phyloP scores from a whole-genome alignment of 2,329 filamentous ascomycete genomes.

The Grosmannia clavigera region DNA sequence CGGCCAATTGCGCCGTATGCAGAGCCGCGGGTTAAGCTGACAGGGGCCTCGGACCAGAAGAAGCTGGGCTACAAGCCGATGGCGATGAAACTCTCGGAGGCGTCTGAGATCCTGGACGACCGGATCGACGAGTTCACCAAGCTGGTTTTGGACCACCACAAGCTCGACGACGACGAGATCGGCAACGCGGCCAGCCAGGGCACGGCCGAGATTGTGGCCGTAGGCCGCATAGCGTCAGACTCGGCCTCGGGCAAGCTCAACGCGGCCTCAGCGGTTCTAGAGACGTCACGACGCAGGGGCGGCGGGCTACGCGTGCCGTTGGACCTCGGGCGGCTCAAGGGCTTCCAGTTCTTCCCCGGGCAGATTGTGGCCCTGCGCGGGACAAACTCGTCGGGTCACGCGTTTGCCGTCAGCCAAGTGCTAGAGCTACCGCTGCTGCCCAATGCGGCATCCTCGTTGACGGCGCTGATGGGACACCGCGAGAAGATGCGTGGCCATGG shows the following conservation, averaged over 20 bases:
- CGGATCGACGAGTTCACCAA: conserved; percentile 79
- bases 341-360: conserved; percentile 83
- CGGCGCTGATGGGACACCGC: conserved; percentile 54
- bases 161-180: conserved; percentile 67
- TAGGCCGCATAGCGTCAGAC: conserved; percentile 86
- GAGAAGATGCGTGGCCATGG: conserved; percentile 54
- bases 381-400: conserved; percentile 73
- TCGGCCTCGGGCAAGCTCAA: conserved; percentile 78
- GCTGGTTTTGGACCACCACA: conserved; percentile 62
- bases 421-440: conserved; percentile 64
- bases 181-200: conserved; percentile 78
- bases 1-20: conserved; percentile 58
- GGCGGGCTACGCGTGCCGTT: conserved; percentile 72
- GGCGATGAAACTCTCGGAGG: conserved; percentile 87
- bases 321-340: conserved; percentile 53
- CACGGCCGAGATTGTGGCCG: conserved; percentile 75
- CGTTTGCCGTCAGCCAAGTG: conserved; percentile 69
- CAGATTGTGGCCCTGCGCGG: conserved; percentile 83
- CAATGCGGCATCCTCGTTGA: conserved; percentile 56
- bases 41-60: conserved; percentile 75
- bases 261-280: conserved; percentile 70
- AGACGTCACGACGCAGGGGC: conserved; percentile 74
- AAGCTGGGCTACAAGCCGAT: conserved; percentile 88
- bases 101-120: conserved; percentile 88
- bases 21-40: conserved; percentile 72